These are phyloP conservation scores for Populus euphratica DNA, from an alignment of 345 rosid genomes.

Conservation along the genomic window DNA sequence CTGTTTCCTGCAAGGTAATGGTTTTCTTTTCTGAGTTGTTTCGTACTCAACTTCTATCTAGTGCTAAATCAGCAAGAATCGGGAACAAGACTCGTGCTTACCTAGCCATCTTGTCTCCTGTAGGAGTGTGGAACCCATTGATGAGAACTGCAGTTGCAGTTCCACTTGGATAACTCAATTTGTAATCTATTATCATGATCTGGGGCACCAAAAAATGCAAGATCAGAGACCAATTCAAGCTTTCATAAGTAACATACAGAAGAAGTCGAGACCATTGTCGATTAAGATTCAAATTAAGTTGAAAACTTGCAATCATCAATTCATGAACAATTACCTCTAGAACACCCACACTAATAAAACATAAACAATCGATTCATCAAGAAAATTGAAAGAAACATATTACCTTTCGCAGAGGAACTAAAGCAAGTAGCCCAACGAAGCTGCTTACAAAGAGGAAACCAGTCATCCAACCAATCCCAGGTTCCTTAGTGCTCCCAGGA, in stretches of 20 bases:
- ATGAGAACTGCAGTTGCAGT: constrained; percentile 90
- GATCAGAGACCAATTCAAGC: constrained; percentile 10
- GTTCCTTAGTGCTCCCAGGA: constrained; percentile 70
- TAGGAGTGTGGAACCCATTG: constrained; percentile 78
- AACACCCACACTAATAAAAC: not conserved
- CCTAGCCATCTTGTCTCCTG: constrained; percentile 72
- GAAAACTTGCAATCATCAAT: not conserved
- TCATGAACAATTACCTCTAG: not conserved
- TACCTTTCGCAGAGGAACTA: constrained; percentile 90
- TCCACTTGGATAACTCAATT: constrained; percentile 80
- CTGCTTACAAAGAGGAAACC: constrained; percentile 67
- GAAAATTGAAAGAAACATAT: not conserved
- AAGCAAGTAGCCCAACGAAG: constrained; percentile 78
- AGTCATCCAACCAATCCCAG: constrained; percentile 86
- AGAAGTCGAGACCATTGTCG: not conserved
- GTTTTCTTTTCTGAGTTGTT: not conserved
- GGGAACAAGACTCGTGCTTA: constrained; percentile 26
- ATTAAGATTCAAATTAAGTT: not conserved
- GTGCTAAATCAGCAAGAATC: not conserved
- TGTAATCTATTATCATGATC: constrained; percentile 90
- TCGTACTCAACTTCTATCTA: not conserved
- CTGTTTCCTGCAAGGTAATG: constrained; percentile 59
- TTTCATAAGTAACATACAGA: not conserved
- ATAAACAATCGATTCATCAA: not conserved
- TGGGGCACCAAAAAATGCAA: constrained; percentile 21